Evolutionary conservation across 495 filamentous ascomycete species (phyloP).

Genomic region (Letharia columbiana): DNA sequence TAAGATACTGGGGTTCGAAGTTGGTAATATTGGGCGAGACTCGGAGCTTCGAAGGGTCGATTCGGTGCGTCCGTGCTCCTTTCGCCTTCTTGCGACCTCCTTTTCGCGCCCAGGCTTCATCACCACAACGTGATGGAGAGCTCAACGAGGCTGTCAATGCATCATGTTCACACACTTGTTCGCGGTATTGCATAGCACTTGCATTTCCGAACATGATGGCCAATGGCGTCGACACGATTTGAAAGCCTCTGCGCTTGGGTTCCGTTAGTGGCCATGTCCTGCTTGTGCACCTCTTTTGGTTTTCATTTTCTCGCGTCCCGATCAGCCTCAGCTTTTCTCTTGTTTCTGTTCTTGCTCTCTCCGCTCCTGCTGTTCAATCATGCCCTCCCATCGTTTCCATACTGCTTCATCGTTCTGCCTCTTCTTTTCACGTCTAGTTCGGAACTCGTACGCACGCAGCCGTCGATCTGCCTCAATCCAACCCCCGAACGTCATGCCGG

Average conservation of each 20-base stretch:
- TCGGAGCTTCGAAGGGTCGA: not conserved
- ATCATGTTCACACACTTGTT: not conserved
- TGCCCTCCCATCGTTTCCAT: slow-evolving; percentile 43
- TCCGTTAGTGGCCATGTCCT: not conserved
- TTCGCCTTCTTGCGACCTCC: not conserved
- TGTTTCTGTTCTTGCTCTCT: slow-evolving; percentile 22
- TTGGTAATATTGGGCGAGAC: not conserved
- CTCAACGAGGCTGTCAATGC: not conserved
- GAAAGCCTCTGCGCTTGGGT: not conserved
- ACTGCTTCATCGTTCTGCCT: slow-evolving; percentile 54
- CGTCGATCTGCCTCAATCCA: slow-evolving; percentile 76
- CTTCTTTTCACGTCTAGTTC: slow-evolving; percentile 46
- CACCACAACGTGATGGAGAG: not conserved
- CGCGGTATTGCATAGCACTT: not conserved
- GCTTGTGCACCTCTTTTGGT: not conserved
- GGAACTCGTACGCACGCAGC: slow-evolving; percentile 53
- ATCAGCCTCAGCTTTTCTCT: slow-evolving; percentile 1
- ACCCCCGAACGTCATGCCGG: slow-evolving; percentile 74
- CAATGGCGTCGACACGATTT: not conserved
- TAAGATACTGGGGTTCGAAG: not conserved
- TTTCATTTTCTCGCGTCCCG: not conserved
- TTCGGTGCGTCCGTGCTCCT: not conserved
- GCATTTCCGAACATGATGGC: not conserved
- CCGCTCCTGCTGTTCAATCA: slow-evolving; percentile 25
- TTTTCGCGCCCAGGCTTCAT: not conserved